phyloP scores from a whole-genome alignment of 176 grass and related monocot species.

The Hsuehochloa calcarea region DNA sequence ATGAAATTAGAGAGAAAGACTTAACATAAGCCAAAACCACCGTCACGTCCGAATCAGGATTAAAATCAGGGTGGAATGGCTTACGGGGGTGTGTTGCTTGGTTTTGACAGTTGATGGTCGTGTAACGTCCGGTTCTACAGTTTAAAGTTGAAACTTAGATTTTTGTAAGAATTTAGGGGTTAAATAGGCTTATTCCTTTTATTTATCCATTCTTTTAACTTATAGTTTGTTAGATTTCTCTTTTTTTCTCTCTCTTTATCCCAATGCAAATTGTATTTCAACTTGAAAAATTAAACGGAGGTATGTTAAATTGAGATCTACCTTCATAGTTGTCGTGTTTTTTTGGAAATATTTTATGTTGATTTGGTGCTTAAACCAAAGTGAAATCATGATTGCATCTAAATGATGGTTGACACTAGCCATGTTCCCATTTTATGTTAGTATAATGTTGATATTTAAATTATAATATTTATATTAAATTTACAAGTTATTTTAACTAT shows the following conservation, averaged over 20 bases:
- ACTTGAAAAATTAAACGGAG: neutral
- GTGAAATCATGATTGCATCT: neutral
- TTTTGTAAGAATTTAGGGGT: no score
- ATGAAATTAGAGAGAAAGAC: no score
- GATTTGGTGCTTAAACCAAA: neutral
- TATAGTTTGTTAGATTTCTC: neutral
- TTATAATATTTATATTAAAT: neutral
- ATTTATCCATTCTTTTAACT: neutral
- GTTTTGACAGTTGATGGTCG: no score
- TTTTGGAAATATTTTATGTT: neutral
- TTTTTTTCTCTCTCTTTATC: neutral
- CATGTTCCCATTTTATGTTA: neutral
- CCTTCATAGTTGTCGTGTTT: neutral
- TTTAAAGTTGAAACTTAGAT: no score
- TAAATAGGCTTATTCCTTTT: neutral
- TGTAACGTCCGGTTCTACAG: fast-evolving
- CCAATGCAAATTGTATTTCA: neutral
- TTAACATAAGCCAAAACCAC: no score
- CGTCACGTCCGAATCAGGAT: fast-evolving
- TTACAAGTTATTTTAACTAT: neutral
- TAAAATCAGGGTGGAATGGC: no score
- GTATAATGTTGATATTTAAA: neutral
- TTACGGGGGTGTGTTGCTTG: no score
- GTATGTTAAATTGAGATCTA: neutral
- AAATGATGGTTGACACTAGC: neutral